Percentiles rank a stretch among this genome's conserved stretches.
These are phyloP conservation scores for Sclerotinia nivalis DNA, from an alignment of 2,329 filamentous ascomycete genomes.

Conservation along the genomic window DNA sequence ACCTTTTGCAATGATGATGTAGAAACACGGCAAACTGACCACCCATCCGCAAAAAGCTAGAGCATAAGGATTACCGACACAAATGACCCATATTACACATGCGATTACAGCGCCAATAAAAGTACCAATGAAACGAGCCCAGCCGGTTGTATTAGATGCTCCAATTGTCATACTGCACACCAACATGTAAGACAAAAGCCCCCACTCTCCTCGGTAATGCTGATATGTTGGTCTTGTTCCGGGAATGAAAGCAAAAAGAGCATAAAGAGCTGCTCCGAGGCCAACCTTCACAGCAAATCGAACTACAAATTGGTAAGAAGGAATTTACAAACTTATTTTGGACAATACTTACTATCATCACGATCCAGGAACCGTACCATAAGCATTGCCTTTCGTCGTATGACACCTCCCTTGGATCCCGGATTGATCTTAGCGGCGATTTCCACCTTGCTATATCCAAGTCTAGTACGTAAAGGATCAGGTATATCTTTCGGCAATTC, in stretches of 20 bases:
- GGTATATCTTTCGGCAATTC: constrained; percentile 35
- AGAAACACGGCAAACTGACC: constrained; percentile 81
- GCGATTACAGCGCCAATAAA: constrained; percentile 76
- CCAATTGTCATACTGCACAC: constrained; percentile 98
- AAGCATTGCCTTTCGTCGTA: constrained; percentile 52
- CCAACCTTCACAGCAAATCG: constrained; percentile 91
- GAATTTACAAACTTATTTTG: constrained; percentile 29
- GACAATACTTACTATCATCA: constrained; percentile 57
- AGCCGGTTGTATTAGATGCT: constrained; percentile 89
- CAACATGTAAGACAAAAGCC: constrained; percentile 93
- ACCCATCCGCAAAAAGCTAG: constrained; percentile 82
- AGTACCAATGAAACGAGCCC: constrained; percentile 83
- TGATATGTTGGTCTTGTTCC: constrained; percentile 77
- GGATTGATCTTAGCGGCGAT: constrained; percentile 23
- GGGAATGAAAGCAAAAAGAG: constrained; percentile 82
- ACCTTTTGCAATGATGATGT: constrained; percentile 79
- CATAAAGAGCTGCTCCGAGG: constrained; percentile 84
- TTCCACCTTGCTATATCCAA: constrained; percentile 30
- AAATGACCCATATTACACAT: constrained; percentile 74
- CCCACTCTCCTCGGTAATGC: constrained; percentile 95
- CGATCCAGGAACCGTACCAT: constrained; percentile 57
- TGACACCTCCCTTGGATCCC: constrained; percentile 20
- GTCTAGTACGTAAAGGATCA: constrained; percentile 22
- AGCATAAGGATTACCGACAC: constrained; percentile 69
- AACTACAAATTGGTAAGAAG: constrained; percentile 41